Base-by-base conservation (phyloP, 2,329 filamentous ascomycete genomes). In the Diaporthe sp. region DNA sequence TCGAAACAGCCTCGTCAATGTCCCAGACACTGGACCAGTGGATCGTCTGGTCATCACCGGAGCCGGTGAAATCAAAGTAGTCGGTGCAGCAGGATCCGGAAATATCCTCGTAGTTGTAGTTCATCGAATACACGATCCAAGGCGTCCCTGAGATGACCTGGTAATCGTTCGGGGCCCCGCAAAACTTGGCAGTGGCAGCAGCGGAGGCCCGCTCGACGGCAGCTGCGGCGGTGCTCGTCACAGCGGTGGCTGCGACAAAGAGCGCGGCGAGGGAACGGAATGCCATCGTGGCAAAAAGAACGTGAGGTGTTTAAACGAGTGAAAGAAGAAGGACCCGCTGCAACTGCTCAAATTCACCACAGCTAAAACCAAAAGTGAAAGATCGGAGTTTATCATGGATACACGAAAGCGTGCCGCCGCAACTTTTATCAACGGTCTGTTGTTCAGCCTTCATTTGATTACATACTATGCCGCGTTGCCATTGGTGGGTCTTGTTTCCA, bases 51-150 rank as follows among this genome's bases (percentile, higher is more conserved):
- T 78, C 63, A 49, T 83, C 79, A 71, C 83, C 81, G 25, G 80
- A 80, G 9, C 84, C 83, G n/a, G 80, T 79, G 17, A 83, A 80
- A 47, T 80, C 79, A 25, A 82, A 81, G 77, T 84, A 87, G 61
- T 81, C 81, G 1, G 85, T 86, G 80, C 85, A 87, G 53, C 82
- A 82, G 22, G 81, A 83, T 10, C 85, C 85, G 10, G 80, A 80
- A 53, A 85, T 85, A 65, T 81, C 77, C 42, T 82, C 79, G 68
- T 84, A 82, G 77, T 85, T 85, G 80, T 87, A 87, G 74, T 85
- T 84, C 85, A 87, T 87, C 77, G 85, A 86, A 78, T 82, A 86
- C 22, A 87, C 84, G 57, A 87, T 86, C 85, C 85, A 86, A 12
- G 84, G 84, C 0, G 85, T 85, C 68, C 82, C 81, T 15, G 80